Evolutionary conservation across 1,284 basidiomycete species (phyloP).

Genomic region (Polyporus tsugae): DNA sequence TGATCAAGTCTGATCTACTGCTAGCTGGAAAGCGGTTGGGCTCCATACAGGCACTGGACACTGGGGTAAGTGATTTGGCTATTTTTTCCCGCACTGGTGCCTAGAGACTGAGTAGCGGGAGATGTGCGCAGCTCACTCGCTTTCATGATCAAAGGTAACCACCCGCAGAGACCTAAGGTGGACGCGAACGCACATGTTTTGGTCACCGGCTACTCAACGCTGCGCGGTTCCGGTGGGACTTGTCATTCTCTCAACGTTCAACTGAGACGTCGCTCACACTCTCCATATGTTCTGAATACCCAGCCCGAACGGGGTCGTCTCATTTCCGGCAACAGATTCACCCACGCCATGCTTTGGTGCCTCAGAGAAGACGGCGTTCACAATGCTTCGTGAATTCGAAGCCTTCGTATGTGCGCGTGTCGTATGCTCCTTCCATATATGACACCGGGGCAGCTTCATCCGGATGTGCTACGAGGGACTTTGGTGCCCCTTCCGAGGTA

Average conservation of each 20-base stretch:
- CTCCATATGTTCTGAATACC: not conserved
- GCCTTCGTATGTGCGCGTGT: not conserved
- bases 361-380: not conserved
- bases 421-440: not conserved
- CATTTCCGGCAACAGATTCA: not conserved
- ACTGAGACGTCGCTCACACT: not conserved
- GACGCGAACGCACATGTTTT: not conserved
- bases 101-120: not conserved
- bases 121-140: not conserved
- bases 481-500: not conserved
- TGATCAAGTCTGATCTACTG: conserved; percentile 13
- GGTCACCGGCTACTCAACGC: not conserved
- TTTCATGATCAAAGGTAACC: not conserved
- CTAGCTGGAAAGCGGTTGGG: not conserved
- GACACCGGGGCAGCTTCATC: conserved; percentile 6
- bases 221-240: not conserved
- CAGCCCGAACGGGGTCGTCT: not conserved
- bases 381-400: conserved; percentile 1
- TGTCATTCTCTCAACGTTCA: not conserved
- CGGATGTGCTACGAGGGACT: conserved; percentile 1
- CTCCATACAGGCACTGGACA: not conserved
- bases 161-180: not conserved
- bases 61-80: conserved; percentile 7
- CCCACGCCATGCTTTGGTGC: not conserved
- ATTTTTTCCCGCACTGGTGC: not conserved